Base-by-base conservation (phyloP, 495 filamentous ascomycete species). In the Clavariopsis aquatica region DNA sequence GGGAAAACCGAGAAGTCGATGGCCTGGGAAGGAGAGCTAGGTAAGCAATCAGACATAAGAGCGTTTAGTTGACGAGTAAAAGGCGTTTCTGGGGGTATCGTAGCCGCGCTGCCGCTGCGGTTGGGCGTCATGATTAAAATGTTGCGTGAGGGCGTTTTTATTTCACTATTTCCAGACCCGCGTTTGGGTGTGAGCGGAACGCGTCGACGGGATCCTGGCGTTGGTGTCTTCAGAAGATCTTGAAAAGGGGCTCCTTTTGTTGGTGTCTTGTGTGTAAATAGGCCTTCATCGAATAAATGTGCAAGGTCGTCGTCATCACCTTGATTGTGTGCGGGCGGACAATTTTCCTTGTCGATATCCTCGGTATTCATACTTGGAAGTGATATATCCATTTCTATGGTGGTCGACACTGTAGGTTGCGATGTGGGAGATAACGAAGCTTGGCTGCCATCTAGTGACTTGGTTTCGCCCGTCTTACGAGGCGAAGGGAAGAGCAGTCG, bases 401-500 rank as follows among this genome's bases (percentile, higher is more conserved):
- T 26, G 26, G 41, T 43, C 15, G 41, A 7, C 29, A 13, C 28
- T 41, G 53, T 53, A 43, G 38, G 38, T n/a, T 52, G 26, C 9
- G 19, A 54, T 22, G 36, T 51, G 6, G 64, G 58, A n/a, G 51
- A 52, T n/a, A 43, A n/a, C 7, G 49, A 47, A 8, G 53, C 49
- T 24, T 31, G 31, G 17, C 17, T 64, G 22, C 75, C 76, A 12
- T 73, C 71, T 22, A 75, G 67, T 41, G 66, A 73, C 60, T 74
- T 77, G 8, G 71, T 49, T 43, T 75, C 71, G 12, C 71, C 71
- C 10, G 72, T 65, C n/a, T 71, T 62, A 5, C 73, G 53, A 22
- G 76, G 71, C 20, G 89, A 78, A 22, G 74, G 87, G 76, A 97
- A 97, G 49, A 97, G 80, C 34, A 92, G 76, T 71, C 93, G 84